These are phyloP conservation scores for Thuidium tamariscinum DNA, from an alignment of 225 moss, liverwort and hornwort genomes.

Conservation along the genomic window DNA sequence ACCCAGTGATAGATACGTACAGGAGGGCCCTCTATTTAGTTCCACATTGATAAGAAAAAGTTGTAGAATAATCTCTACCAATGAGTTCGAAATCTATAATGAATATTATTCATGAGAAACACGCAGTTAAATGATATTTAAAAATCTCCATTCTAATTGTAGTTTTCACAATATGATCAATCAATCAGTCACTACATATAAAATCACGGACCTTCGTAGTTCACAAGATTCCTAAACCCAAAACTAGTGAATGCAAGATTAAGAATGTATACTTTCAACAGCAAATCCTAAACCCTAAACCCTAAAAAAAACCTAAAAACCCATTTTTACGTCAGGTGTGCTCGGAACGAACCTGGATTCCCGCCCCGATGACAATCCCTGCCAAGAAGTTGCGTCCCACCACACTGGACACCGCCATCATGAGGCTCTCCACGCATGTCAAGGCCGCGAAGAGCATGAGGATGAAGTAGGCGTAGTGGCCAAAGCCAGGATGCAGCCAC, in stretches of 20 bases:
- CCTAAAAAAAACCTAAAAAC: too few relatives aligned
- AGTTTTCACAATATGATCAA: neutral
- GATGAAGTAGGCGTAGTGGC: constrained; percentile 42
- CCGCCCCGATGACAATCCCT: constrained; percentile 44
- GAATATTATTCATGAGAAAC: neutral
- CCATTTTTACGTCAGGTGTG: neutral
- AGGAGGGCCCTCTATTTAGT: too few relatives aligned
- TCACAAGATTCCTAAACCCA: neutral
- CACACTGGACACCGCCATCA: constrained; percentile 46
- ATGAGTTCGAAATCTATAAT: neutral
- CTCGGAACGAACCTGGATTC: constrained; percentile 28
- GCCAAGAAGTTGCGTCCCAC: constrained; percentile 39
- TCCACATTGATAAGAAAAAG: neutral
- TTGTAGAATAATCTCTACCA: neutral
- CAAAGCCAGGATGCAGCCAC: constrained; percentile 32
- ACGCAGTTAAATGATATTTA: neutral
- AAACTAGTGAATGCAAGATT: neutral
- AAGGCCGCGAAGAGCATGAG: constrained; percentile 36
- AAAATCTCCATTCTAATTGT: neutral
- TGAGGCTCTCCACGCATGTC: constrained; percentile 41
- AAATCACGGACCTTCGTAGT: neutral
- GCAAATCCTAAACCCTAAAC: neutral
- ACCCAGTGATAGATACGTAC: neutral
- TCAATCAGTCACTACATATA: neutral
- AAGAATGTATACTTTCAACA: neutral